These are phyloP conservation scores for Pestalotiopsis sp. DNA, from an alignment of 2,329 filamentous ascomycete genomes.

Conservation along the genomic window DNA sequence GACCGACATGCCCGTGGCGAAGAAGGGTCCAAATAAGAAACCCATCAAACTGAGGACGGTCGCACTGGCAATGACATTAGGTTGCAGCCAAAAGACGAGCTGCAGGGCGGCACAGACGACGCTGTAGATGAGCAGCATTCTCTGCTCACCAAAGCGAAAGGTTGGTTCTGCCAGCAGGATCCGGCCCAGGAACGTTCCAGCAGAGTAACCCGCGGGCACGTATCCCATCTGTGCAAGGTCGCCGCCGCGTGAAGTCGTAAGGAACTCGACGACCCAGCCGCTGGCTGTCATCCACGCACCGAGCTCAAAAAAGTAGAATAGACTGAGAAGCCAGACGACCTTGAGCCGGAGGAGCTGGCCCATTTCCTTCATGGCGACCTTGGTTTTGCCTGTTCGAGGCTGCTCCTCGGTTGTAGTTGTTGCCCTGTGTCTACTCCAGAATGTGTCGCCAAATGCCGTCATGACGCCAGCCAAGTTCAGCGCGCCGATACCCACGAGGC, in stretches of 20 bases:
- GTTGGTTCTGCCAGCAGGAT: slow-evolving; percentile 62
- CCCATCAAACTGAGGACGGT: slow-evolving; percentile 54
- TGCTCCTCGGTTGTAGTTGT: neutral
- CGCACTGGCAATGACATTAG: slow-evolving; percentile 57
- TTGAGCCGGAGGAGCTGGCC: slow-evolving; percentile 45
- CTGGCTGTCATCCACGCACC: slow-evolving; percentile 57
- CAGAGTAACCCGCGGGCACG: slow-evolving; percentile 62
- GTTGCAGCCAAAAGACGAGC: slow-evolving; percentile 67
- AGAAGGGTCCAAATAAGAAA: slow-evolving; percentile 57
- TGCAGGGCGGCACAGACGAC: slow-evolving; percentile 55
- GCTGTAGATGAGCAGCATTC: slow-evolving; percentile 59
- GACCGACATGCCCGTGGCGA: slow-evolving; percentile 56
- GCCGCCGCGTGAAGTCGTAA: slow-evolving; percentile 62
- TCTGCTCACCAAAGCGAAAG: slow-evolving; percentile 58
- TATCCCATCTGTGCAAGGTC: slow-evolving; percentile 62
- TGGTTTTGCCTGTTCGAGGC: slow-evolving; percentile 20
- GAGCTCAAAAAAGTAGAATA: slow-evolving; percentile 68
- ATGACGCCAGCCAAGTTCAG: slow-evolving; percentile 51
- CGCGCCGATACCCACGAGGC: slow-evolving; percentile 55
- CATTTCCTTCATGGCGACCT: slow-evolving; percentile 44
- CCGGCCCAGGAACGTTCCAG: slow-evolving; percentile 59
- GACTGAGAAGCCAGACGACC: slow-evolving; percentile 59
- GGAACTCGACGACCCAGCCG: slow-evolving; percentile 68
- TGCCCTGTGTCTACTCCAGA: slow-evolving; percentile 31
- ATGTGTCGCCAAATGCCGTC: slow-evolving; percentile 51